Percentiles rank a stretch among this genome's conserved stretches.
Conservation (phyloP, 352 stramenopile genomes). For the Pythium phragmitis region DNA sequence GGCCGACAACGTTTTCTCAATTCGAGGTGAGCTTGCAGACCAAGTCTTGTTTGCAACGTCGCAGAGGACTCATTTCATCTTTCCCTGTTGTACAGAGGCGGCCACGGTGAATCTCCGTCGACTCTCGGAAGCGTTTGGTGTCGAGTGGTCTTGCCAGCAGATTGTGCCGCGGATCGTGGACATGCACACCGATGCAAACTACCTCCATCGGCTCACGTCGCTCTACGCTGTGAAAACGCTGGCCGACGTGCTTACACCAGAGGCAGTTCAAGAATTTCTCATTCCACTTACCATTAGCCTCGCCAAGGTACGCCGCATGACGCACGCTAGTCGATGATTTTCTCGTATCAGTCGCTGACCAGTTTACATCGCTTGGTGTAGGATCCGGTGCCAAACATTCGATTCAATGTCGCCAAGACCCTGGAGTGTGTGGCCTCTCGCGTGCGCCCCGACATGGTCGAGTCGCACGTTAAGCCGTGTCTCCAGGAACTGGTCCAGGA, state of each 20-base stretch:
- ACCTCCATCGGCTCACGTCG: slow-evolving; percentile 93
- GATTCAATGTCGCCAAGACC: slow-evolving; percentile 98
- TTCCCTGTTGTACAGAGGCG: slow-evolving; percentile 57
- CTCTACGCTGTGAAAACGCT: slow-evolving; percentile 89
- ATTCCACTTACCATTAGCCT: slow-evolving; percentile 93
- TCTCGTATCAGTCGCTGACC: slow-evolving; percentile 4
- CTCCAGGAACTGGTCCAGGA: slow-evolving; percentile 89
- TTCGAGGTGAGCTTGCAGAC: slow-evolving; percentile 63
- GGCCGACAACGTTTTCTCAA: slow-evolving; percentile 96
- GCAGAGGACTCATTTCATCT: background rate
- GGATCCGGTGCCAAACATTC: slow-evolving; percentile 97
- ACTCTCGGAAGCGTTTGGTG: slow-evolving; percentile 94
- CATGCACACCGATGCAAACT: slow-evolving; percentile 93
- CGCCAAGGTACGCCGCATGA: slow-evolving; percentile 57
- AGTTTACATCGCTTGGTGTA: slow-evolving; percentile 25
- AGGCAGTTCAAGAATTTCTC: slow-evolving; percentile 83
- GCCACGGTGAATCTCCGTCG: slow-evolving; percentile 95
- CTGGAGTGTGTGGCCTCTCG: slow-evolving; percentile 85
- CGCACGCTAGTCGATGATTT: background rate
- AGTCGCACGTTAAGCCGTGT: slow-evolving; percentile 80
- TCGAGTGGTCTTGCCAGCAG: slow-evolving; percentile 92
- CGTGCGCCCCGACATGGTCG: slow-evolving; percentile 61
- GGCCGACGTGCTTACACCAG: slow-evolving; percentile 65
- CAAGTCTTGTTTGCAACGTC: background rate
- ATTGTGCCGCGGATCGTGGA: slow-evolving; percentile 94